phyloP scores from a whole-genome alignment of 371 early-diverging fungal genomes.

The Lichtheimia hyalospora region DNA sequence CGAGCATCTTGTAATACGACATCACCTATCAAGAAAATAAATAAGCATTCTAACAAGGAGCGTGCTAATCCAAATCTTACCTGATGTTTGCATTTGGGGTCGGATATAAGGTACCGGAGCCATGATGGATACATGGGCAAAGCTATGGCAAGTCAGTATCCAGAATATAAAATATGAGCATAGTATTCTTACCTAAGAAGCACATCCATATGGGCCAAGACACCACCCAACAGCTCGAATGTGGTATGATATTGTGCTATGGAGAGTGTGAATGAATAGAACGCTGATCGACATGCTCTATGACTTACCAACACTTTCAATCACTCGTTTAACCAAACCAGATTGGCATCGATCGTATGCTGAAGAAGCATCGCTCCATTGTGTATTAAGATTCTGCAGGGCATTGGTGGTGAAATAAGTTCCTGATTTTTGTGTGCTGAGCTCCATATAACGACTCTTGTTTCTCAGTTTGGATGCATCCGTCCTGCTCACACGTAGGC shows the following conservation, averaged over 20 bases:
- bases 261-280: not conserved
- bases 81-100: slow-evolving; percentile 64
- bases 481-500: slow-evolving; percentile 80
- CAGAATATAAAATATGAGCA: not conserved
- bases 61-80: slow-evolving; percentile 16
- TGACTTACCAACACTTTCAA: slow-evolving; percentile 73
- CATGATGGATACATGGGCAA: slow-evolving; percentile 83
- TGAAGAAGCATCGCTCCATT: slow-evolving; percentile 48
- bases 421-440: slow-evolving; percentile 89
- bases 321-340: slow-evolving; percentile 81
- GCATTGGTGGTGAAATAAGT: slow-evolving; percentile 81
- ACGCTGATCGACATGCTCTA: too few species aligned
- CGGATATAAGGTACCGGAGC: slow-evolving; percentile 86
- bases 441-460: slow-evolving; percentile 75
- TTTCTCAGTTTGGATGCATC: slow-evolving; percentile 49
- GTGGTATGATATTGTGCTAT: slow-evolving; percentile 79
- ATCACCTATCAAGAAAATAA: slow-evolving; percentile 43
- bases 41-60: not conserved
- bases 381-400: slow-evolving; percentile 57
- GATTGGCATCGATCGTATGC: slow-evolving; percentile 73
- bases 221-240: slow-evolving; percentile 74
- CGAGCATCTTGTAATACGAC: slow-evolving; percentile 70
- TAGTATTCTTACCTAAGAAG: slow-evolving; percentile 56
- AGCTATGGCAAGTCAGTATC: slow-evolving; percentile 38
- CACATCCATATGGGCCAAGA: slow-evolving; percentile 86